Percentiles rank a stretch among this genome's conserved stretches.
Evolutionary conservation across 169 alveolate genomes (phyloP).

Genomic region (Plasmodium knowlesi): DNA sequence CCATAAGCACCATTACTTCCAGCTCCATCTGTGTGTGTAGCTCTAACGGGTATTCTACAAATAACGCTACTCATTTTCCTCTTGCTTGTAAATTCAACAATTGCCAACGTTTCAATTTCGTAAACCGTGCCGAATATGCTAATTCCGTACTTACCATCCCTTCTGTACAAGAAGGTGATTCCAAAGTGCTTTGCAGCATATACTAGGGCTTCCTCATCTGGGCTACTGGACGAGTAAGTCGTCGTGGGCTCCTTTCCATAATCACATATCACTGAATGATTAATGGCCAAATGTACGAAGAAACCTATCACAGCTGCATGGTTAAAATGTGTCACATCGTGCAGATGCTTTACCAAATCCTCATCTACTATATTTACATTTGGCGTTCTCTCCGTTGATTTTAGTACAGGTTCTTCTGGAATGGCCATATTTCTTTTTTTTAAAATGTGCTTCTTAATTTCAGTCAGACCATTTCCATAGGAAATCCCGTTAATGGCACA

Average conservation of each 20-base stretch:
- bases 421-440: constrained; percentile 78
- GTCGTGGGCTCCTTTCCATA: constrained; percentile 24
- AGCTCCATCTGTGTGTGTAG: background rate
- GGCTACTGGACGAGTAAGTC: constrained; percentile 81
- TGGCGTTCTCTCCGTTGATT: constrained; percentile 71
- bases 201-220: constrained; percentile 85
- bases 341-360: constrained; percentile 76
- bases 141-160: constrained; percentile 79
- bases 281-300: constrained; percentile 81
- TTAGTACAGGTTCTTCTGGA: constrained; percentile 77
- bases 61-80: constrained; percentile 86
- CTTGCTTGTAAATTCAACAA: constrained; percentile 84
- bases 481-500: constrained; percentile 85
- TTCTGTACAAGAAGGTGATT: constrained; percentile 79
- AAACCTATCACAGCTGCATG: constrained; percentile 80
- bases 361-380: constrained; percentile 84
- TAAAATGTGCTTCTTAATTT: constrained; percentile 79
- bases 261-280: constrained; percentile 82
- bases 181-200: constrained; percentile 85
- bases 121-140: constrained; percentile 81
- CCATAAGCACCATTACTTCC: background rate
- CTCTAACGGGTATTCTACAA: constrained; percentile 79
- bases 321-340: constrained; percentile 79
- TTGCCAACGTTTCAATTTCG: constrained; percentile 84
- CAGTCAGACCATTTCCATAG: constrained; percentile 87